Evolutionary conservation across 164 flowering plant genomes (phyloP).

Genomic region (Vitis amurensis): DNA sequence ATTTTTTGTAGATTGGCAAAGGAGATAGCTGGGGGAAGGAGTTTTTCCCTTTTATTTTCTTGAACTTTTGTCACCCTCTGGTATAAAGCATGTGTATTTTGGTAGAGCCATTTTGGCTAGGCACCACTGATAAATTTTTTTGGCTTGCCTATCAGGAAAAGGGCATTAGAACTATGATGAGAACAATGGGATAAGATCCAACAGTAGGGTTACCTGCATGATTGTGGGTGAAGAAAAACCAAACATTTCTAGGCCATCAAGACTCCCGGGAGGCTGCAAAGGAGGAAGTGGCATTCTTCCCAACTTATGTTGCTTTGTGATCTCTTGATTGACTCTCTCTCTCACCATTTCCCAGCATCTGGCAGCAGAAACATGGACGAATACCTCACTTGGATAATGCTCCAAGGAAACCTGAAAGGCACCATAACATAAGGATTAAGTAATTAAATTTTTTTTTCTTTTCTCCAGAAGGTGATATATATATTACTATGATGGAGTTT

Average conservation of each 20-base stretch:
- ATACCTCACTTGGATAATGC: slow-evolving; percentile 66
- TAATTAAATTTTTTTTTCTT: too few relatives aligned
- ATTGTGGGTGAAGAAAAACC: slow-evolving; percentile 80
- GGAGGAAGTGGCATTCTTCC: slow-evolving; percentile 70
- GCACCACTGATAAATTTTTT: too few relatives aligned
- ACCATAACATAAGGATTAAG: not conserved
- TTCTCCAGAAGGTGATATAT: too few relatives aligned
- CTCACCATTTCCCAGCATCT: slow-evolving; percentile 97
- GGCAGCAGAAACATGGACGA: slow-evolving; percentile 61
- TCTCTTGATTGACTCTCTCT: slow-evolving; percentile 86
- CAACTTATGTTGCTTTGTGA: slow-evolving; percentile 61
- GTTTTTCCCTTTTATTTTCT: too few relatives aligned
- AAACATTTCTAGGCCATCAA: slow-evolving; percentile 96
- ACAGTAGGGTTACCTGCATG: not conserved
- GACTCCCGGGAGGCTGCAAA: slow-evolving; percentile 87
- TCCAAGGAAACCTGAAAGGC: slow-evolving; percentile 75
- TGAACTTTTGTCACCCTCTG: too few relatives aligned
- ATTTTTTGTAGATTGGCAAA: too few relatives aligned
- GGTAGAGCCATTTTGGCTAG: too few relatives aligned
- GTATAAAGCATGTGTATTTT: too few relatives aligned
- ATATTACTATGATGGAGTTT: too few relatives aligned
- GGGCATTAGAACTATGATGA: too few relatives aligned
- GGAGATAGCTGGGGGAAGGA: too few relatives aligned
- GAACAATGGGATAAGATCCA: not conserved
- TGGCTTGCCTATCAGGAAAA: too few relatives aligned